Percentiles rank a stretch among this genome's conserved stretches.
Conservation (phyloP, 2,329 filamentous ascomycete genomes). For the Fusarium solani-melongenae region DNA sequence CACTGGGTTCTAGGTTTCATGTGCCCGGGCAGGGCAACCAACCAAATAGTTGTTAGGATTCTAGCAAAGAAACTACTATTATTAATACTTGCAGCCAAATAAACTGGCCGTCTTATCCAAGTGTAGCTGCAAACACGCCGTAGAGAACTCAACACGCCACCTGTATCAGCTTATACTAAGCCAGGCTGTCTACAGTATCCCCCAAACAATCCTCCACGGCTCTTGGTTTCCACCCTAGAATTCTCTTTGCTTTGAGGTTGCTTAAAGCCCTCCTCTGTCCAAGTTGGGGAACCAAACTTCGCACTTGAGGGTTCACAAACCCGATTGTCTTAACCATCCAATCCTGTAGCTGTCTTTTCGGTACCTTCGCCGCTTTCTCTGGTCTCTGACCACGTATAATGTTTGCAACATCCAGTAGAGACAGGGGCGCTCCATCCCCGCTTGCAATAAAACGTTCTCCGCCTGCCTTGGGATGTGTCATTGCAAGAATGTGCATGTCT, state of each 20-base stretch:
- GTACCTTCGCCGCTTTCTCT: background rate
- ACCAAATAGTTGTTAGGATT: background rate
- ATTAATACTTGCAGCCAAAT: background rate
- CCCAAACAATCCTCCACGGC: background rate
- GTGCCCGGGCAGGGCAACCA: background rate
- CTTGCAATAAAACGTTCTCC: background rate
- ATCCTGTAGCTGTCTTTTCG: background rate
- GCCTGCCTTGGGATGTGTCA: background rate
- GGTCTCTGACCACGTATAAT: background rate
- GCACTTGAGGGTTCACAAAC: background rate
- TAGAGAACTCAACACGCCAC: background rate
- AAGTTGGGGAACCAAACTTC: background rate
- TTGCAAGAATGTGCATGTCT: background rate
- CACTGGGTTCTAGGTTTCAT: background rate
- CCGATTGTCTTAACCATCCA: background rate
- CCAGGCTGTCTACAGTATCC: background rate
- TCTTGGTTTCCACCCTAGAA: background rate
- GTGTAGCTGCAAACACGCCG: background rate
- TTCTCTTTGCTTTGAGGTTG: background rate
- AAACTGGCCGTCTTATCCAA: background rate
- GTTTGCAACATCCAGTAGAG: background rate
- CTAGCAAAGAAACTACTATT: background rate
- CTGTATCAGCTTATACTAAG: background rate
- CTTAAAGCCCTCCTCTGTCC: background rate
- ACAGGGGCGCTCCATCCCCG: background rate